Base-by-base conservation (phyloP, 176 grass and related monocot genomes). In the Otatea glauca region DNA sequence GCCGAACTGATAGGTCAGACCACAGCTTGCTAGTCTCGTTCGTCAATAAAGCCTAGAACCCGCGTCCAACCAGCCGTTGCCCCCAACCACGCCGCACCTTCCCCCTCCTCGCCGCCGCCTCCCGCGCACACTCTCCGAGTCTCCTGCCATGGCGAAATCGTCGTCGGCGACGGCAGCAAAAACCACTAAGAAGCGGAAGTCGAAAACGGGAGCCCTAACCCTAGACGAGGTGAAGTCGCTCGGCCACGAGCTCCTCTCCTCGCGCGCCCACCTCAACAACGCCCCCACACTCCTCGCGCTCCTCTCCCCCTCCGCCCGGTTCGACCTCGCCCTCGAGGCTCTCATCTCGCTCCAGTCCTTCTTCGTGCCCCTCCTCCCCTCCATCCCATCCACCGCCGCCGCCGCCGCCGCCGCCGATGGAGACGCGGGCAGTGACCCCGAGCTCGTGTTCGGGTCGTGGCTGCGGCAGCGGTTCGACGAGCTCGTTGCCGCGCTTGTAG, bases 321-420 rank as follows among this genome's bases (percentile, higher is more conserved):
- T 88, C 50, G 69, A 82, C 20, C 35, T 90, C 66, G 80, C 88
- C 13, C 77, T 98, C 14, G 93, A 98, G 70, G 88, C 93, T 70
- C 80, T 95, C 56, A 91, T 98, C 55, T 98, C 91, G 23, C 83
- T 98, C 49, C 91, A 98, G 74, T 98, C 91, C 48, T 95, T 93
- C 88, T 98, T 98, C 85, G 79, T 90, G 18, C 96, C 96, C 56
- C 74, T 98, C 73, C 69, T 95, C 24, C 80, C 89, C 1, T 92
- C 92, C 73, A 95, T 95, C 34, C 93, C 89, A 42, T 92, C 93
- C 18, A 27, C 85, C 29, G 29, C 29, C 18, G 35, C 85, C 29
- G 29, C 29, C 37, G 29, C 73, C 1, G 73, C 53, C 4, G 67
- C 55, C 0, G 68, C 76, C 5, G 48, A 18, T 0, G 73, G 54